phyloP scores from a whole-genome alignment of 1,284 basidiomycete genomes.

The Puccinia triticina region DNA sequence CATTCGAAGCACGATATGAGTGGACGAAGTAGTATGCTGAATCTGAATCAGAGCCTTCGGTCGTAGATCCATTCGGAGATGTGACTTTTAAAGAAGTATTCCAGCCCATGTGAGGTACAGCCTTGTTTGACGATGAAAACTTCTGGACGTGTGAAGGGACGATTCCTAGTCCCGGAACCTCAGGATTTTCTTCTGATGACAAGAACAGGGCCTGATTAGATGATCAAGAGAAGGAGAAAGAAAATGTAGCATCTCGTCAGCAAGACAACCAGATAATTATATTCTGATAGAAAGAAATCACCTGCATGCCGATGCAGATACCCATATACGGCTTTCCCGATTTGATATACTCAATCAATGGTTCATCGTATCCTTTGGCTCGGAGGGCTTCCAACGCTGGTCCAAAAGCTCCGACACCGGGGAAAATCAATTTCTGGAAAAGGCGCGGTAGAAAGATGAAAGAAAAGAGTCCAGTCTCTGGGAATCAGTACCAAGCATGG shows the following conservation, averaged over 20 bases:
- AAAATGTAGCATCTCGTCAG: not conserved
- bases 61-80: slow-evolving; percentile 63
- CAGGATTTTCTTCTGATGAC: slow-evolving; percentile 74
- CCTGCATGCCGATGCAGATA: slow-evolving; percentile 97
- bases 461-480: not conserved
- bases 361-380: slow-evolving; percentile 75
- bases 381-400: slow-evolving; percentile 80
- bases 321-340: slow-evolving; percentile 84
- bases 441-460: not conserved
- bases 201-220: slow-evolving; percentile 71
- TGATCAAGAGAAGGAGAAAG: not conserved
- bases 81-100: slow-evolving; percentile 65
- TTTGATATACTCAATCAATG: slow-evolving; percentile 78
- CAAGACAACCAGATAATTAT: not conserved
- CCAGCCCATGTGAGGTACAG: slow-evolving; percentile 99
- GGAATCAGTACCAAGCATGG: not conserved
- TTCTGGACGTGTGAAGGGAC: slow-evolving; percentile 71
- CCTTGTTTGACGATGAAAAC: slow-evolving; percentile 71
- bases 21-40: slow-evolving; percentile 94
- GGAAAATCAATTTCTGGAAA: slow-evolving; percentile 88
- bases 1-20: slow-evolving; percentile 82
- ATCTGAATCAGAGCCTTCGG: slow-evolving; percentile 62
- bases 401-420: slow-evolving; percentile 94
- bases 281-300: not conserved
- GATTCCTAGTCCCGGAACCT: slow-evolving; percentile 70